Base-by-base conservation (phyloP, 768 basidiomycete species). In the Mycena olivaceomarginata region DNA sequence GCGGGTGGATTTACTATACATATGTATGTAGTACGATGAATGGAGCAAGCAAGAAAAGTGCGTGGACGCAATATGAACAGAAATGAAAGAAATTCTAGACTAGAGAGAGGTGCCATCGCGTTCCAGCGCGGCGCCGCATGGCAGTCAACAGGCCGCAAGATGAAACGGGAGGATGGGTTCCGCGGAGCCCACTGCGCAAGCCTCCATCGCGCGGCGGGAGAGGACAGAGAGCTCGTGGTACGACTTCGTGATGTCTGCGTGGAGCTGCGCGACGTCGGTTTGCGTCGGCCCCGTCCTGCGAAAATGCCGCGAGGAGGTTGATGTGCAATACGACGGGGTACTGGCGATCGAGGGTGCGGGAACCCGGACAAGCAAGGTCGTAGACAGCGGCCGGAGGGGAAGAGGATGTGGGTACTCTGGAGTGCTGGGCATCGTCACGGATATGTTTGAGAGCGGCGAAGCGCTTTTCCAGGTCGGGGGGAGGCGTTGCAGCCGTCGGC, bases 81-180 rank as follows among this genome's bases (percentile, higher is more conserved):
- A 25, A 48, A 48, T 18, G 43, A 48, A 48, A 18, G 13, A 48
- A 48, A 48, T 18, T 48, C 48, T 48, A 48, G 48, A 48, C 6
- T 48, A 18, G 48, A 18, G 48, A 45, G 68, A 74, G 31, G 48
- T 46, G 11, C 76, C 84, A 68, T 88, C 88, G 18, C 84, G 84
- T 62, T 85, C 86, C 67, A 90, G 81, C 20, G 88, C 88, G 62
- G 84, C 83, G 46, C 85, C n/a, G 84, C 91, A 95, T 94, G 22
- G 88, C 88, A 73, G n/a, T n/a, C 95, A 92, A 37, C 95, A 88
- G 18, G 94, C 94, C 41, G 92, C 93, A 46, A 96, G 87, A 81
- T 97, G 95, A 82, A 94, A 92, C 15, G 95, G 96, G 67, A 97
- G 83, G 51, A 87, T 85, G 12, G 91, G 88, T 80, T 91, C 89